Evolutionary conservation across 164 flowering plant genomes (phyloP).

Genomic region (Tetrastigma voinierianum): DNA sequence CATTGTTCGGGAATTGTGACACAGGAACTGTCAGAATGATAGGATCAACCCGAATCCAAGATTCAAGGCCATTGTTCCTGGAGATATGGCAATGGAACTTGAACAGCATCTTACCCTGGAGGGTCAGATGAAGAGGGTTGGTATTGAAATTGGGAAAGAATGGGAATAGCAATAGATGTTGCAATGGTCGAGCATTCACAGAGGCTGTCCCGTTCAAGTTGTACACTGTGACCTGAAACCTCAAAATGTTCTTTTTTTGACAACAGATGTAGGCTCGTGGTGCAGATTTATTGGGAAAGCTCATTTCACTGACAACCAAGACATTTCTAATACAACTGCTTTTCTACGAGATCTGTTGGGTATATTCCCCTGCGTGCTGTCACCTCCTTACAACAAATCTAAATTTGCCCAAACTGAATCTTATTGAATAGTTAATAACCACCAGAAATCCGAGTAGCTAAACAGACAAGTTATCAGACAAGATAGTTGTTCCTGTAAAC

Average conservation of each 20-base stretch:
- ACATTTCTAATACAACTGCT: background rate
- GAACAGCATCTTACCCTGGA: constrained; percentile 16
- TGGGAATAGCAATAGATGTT: constrained; percentile 6
- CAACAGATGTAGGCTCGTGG: constrained; percentile 8
- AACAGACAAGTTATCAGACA: no score
- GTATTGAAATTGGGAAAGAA: constrained; percentile 7
- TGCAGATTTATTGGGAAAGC: constrained; percentile 12
- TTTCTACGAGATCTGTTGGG: constrained; percentile 2
- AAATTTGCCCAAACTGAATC: no score
- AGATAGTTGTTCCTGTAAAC: no score
- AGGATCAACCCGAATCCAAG: constrained; percentile 11
- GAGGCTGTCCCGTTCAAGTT: constrained; percentile 2
- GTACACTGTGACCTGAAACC: constrained; percentile 14
- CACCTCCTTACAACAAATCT: background rate
- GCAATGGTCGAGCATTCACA: constrained; percentile 10
- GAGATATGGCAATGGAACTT: constrained; percentile 12
- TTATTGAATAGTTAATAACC: no score
- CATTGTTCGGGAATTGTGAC: constrained; percentile 14
- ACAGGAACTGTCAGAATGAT: constrained; percentile 21
- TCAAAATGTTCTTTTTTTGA: constrained; percentile 11
- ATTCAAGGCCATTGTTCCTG: constrained; percentile 16
- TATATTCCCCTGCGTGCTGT: background rate
- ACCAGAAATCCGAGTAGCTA: no score
- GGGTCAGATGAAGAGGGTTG: constrained; percentile 4
- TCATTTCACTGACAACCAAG: background rate